Evolutionary conservation across 805 yeast species (phyloP).

Genomic region (Kodamaea leandrae): DNA sequence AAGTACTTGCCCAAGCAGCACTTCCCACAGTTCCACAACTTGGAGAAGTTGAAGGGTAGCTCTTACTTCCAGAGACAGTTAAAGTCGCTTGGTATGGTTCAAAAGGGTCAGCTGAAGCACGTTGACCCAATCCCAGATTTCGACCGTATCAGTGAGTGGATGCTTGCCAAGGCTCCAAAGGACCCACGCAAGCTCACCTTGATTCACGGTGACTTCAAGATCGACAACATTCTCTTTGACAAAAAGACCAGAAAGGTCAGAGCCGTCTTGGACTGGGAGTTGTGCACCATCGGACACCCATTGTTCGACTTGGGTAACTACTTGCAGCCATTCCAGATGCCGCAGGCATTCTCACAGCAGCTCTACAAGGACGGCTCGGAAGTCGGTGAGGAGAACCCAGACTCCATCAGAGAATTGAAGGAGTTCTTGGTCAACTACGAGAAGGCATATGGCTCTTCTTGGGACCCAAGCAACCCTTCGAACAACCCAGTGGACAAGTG

Average conservation of each 20-base stretch:
- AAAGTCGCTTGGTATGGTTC: conserved; percentile 44
- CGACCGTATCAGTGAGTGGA: conserved; percentile 40
- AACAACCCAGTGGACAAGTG: conserved; percentile 47
- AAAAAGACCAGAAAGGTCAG: conserved; percentile 48
- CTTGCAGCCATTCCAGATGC: conserved; percentile 51
- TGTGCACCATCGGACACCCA: conserved; percentile 65
- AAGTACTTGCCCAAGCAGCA: conserved; percentile 43
- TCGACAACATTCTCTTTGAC: conserved; percentile 62
- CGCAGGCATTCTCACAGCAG: conserved; percentile 16
- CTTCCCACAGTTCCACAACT: conserved; percentile 42
- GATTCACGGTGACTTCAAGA: conserved; percentile 65
- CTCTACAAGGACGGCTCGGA: conserved; percentile 14
- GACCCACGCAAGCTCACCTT: conserved; percentile 45
- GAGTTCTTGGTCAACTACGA: conserved; percentile 28
- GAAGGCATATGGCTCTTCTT: conserved; percentile 20
- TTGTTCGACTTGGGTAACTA: conserved; percentile 59
- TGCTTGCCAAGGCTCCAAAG: conserved; percentile 43
- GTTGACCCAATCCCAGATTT: conserved; percentile 51
- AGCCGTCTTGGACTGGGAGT: conserved; percentile 65
- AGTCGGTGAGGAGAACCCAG: conserved; percentile 34
- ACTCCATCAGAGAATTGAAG: conserved; percentile 19
- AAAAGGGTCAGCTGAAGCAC: conserved; percentile 31
- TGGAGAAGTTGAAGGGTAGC: conserved; percentile 15
- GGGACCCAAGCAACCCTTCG: conserved; percentile 33
- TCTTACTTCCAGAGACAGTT: conserved; percentile 56